These are phyloP conservation scores for Lachnellula arida DNA, from an alignment of 2,329 filamentous ascomycete species.

Conservation along the genomic window DNA sequence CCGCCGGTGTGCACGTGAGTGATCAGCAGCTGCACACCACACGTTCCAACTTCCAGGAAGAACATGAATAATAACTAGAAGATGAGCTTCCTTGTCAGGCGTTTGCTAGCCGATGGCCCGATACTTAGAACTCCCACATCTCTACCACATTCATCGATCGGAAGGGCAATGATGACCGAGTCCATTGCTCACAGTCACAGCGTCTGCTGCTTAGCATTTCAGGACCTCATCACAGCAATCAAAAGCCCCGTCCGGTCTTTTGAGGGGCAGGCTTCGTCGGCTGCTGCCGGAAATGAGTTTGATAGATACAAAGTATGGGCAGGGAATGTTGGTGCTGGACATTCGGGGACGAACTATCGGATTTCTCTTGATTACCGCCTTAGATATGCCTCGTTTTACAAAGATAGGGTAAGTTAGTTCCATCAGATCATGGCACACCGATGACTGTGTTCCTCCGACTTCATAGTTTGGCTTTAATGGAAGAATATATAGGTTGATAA, in stretches of 20 bases:
- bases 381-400: background rate
- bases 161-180: constrained; percentile 2
- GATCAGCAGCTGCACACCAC: too few species aligned
- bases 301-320: background rate
- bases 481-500: too few species aligned
- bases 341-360: background rate
- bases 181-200: background rate
- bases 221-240: background rate
- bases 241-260: background rate
- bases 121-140: too few species aligned
- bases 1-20: too few species aligned
- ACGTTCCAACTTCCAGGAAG: too few species aligned
- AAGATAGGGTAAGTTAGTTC: background rate
- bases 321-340: background rate
- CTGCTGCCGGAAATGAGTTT: background rate
- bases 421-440: background rate
- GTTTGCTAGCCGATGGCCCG: too few species aligned
- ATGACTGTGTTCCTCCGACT: too few species aligned
- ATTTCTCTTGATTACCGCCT: background rate
- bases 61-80: too few species aligned
- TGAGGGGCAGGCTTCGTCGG: background rate
- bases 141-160: too few species aligned
- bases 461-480: too few species aligned
- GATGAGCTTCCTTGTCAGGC: too few species aligned
- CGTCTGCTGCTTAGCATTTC: background rate